Base-by-base conservation (phyloP, 495 filamentous ascomycete species). In the Xylaria nigripes region DNA sequence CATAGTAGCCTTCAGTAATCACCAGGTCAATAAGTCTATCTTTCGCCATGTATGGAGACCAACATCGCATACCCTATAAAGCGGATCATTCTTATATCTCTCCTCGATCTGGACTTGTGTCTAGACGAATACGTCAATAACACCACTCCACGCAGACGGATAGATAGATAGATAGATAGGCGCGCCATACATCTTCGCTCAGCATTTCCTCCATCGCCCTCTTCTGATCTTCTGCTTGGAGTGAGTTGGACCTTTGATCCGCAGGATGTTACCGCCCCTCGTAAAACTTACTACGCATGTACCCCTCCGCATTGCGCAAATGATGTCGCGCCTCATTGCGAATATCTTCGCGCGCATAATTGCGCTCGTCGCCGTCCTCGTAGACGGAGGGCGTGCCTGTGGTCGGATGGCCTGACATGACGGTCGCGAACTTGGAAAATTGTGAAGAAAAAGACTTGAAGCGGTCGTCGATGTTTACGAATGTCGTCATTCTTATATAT, bases 1-100 rank as follows among this genome's bases (percentile, higher is more conserved):
- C 55, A 77, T 63, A 24, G 72, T 79, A n/a, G 86, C 86, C 84
- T 90, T 36, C 18, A 13, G 15, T 34, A 1, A 36, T 10, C 22
- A 34, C 27, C 21, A 22, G 51, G 15, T 59, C 57, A 46, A 32
- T 13, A 22, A 16, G 34, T 10, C 6, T 5, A 44, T 41, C 16
- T 3, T 36, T 23, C 3, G 0, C 6, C 0, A 12, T 22, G 12
- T 4, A 23, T n/a, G 0, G 0, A 1, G 13, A 0, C 2, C 10
- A 36, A 9, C 16, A 25, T 21, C 38, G 52, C 63, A n/a, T 66
- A 63, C 63, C 18, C 38, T 21, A 16, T 61, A 63, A 3, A 61
- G 58, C 8, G 63, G 63, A 41, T 66, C 63, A 10, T 56, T 48
- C 23, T 66, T 66, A 8, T 61, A 61, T 45, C 63, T 36, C 45